These are phyloP conservation scores for Hyphopichia burtonii DNA, from an alignment of 1,139 yeast genomes.

Conservation along the genomic window DNA sequence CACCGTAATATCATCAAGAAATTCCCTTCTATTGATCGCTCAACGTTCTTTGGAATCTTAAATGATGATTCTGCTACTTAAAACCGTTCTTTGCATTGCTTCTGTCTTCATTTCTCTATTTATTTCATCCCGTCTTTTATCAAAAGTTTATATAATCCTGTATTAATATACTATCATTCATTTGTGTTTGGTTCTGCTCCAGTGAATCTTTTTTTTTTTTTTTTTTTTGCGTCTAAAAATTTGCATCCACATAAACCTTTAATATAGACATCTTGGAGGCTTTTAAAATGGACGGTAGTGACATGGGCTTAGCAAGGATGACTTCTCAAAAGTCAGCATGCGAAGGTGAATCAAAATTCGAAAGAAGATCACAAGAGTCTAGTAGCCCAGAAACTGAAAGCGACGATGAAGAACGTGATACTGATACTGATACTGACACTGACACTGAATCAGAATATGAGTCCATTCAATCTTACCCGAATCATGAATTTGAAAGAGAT, in stretches of 20 bases:
- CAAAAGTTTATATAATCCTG: background rate
- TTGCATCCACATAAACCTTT: slow-evolving; percentile 3
- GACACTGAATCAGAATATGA: slow-evolving; percentile 1
- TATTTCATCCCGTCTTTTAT: background rate
- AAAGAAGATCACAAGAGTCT: too few relatives aligned
- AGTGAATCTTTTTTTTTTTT: background rate
- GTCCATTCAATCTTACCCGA: slow-evolving; percentile 1
- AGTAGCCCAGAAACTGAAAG: background rate
- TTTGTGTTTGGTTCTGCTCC: background rate
- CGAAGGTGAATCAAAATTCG: too few relatives aligned
- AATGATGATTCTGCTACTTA: slow-evolving; percentile 6
- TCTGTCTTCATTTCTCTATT: background rate
- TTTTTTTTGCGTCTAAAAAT: background rate
- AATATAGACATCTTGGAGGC: too few relatives aligned
- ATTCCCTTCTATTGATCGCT: slow-evolving; percentile 17
- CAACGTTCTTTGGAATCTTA: slow-evolving; percentile 15
- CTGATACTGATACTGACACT: background rate
- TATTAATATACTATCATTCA: too few relatives aligned
- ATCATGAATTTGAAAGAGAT: slow-evolving; percentile 6
- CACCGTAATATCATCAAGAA: slow-evolving; percentile 30
- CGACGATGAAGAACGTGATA: background rate
- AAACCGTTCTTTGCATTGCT: background rate
- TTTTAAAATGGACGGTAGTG: too few relatives aligned
- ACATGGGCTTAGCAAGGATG: too few relatives aligned
- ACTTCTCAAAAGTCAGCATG: too few relatives aligned